A percentile compares a stretch with the other conserved stretches of the same genome.
phyloP scores from a whole-genome alignment of 2,329 filamentous ascomycete species.

The Fusarium fujikuroi region DNA sequence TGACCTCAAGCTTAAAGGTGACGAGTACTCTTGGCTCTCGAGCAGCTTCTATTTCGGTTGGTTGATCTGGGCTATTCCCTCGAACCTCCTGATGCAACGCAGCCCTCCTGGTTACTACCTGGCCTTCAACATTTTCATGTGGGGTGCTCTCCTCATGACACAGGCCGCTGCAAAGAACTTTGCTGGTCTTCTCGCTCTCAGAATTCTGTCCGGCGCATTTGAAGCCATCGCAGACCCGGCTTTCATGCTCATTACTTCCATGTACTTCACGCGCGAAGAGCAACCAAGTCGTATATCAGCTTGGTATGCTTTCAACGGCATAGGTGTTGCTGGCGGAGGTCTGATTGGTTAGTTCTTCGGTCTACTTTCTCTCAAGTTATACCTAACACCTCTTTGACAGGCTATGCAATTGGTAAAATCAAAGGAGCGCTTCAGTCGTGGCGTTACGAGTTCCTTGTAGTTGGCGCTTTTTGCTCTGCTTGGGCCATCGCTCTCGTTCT shows the following conservation, averaged over 20 bases:
- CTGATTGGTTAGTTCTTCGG: slow-evolving; percentile 46
- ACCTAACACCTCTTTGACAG: slow-evolving; percentile 11
- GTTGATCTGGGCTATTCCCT: slow-evolving; percentile 51
- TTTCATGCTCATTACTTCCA: slow-evolving; percentile 72
- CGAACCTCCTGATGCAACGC: slow-evolving; percentile 48
- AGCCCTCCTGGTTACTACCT: slow-evolving; percentile 52
- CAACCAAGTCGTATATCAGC: slow-evolving; percentile 69
- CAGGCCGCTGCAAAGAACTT: slow-evolving; percentile 69
- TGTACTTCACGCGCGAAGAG: slow-evolving; percentile 72
- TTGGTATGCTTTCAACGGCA: slow-evolving; percentile 69
- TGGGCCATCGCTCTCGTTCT: slow-evolving; percentile 70
- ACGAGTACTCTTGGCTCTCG: slow-evolving; percentile 62
- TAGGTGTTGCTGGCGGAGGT: slow-evolving; percentile 68
- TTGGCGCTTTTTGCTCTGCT: slow-evolving; percentile 64
- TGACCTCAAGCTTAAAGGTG: slow-evolving; percentile 66
- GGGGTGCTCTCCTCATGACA: slow-evolving; percentile 57
- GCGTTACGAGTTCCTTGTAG: slow-evolving; percentile 77
- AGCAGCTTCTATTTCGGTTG: slow-evolving; percentile 53
- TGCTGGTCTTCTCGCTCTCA: slow-evolving; percentile 62
- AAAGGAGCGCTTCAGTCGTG: slow-evolving; percentile 66
- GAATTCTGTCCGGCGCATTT: slow-evolving; percentile 71
- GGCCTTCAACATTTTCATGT: slow-evolving; percentile 64
- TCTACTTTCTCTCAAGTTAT: not conserved
- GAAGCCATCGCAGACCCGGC: slow-evolving; percentile 62
- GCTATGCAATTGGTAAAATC: slow-evolving; percentile 70